A percentile compares a stretch with the other conserved stretches of the same genome.
phyloP scores from a whole-genome alignment of 2,329 filamentous ascomycete genomes.

The Dactylonectria estremocensis region DNA sequence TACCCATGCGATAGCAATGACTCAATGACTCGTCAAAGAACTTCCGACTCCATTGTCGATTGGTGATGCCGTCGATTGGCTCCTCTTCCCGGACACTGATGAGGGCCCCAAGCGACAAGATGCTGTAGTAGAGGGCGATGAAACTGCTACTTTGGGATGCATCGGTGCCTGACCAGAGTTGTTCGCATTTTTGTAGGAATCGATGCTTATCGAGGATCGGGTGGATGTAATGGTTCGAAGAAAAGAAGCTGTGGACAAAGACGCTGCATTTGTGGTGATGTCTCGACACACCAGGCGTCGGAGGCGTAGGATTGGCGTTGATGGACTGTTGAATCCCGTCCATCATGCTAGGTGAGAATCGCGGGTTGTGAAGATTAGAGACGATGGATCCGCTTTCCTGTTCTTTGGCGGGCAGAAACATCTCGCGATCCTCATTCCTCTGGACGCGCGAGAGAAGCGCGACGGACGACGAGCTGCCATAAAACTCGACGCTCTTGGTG shows the following conservation, averaged over 20 bases:
- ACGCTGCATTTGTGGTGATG: slow-evolving; percentile 61
- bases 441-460: slow-evolving; percentile 61
- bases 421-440: slow-evolving; percentile 37
- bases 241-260: slow-evolving; percentile 64
- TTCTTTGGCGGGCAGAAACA: slow-evolving; percentile 17
- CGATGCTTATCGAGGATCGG: slow-evolving; percentile 63
- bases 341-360: slow-evolving; percentile 53
- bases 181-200: slow-evolving; percentile 59
- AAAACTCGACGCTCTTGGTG: slow-evolving; percentile 63
- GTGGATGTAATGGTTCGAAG: slow-evolving; percentile 64
- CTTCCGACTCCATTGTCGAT: slow-evolving; percentile 63
- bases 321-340: slow-evolving; percentile 18
- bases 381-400: slow-evolving; percentile 55
- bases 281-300: slow-evolving; percentile 36
- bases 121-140: slow-evolving; percentile 62
- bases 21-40: slow-evolving; percentile 60
- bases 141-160: slow-evolving; percentile 53
- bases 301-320: slow-evolving; percentile 7
- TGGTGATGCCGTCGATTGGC: slow-evolving; percentile 58
- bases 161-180: slow-evolving; percentile 24
- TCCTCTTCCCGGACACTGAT: slow-evolving; percentile 61
- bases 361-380: slow-evolving; percentile 62
- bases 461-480: slow-evolving; percentile 61
- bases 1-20: slow-evolving; percentile 56
- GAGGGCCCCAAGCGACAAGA: slow-evolving; percentile 62